A percentile compares a stretch with the other conserved stretches of the same genome.
phyloP scores from a whole-genome alignment of 805 yeast species.

The Teunomyces funiuensis region DNA sequence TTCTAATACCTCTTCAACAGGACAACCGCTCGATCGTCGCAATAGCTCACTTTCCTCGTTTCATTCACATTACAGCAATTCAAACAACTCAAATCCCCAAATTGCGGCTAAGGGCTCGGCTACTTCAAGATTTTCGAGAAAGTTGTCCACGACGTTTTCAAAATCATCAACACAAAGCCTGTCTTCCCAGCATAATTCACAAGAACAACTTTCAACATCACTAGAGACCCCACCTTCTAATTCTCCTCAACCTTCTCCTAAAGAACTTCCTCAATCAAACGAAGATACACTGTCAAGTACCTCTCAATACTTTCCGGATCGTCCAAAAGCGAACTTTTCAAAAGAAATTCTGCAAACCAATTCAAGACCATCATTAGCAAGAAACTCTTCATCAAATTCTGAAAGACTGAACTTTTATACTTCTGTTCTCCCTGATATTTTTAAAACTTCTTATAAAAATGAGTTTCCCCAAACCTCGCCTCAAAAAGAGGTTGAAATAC shows the following conservation, averaged over 20 bases:
- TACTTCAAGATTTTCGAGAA: constrained; percentile 13
- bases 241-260: not conserved
- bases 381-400: not conserved
- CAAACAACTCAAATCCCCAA: not conserved
- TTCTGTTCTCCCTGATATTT: constrained; percentile 3
- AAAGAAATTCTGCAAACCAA: not conserved
- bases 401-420: not conserved
- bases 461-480: constrained; percentile 2
- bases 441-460: constrained; percentile 7
- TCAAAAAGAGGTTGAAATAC: constrained; percentile 8
- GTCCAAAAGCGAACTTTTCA: not conserved
- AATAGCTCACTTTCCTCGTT: constrained; percentile 21
- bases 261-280: not conserved
- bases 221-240: not conserved
- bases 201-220: not conserved
- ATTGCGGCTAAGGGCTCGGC: constrained; percentile 1
- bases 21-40: constrained; percentile 10
- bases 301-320: not conserved
- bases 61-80: constrained; percentile 10
- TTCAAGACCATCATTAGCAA: not conserved
- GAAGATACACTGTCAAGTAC: not conserved
- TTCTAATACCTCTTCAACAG: constrained; percentile 5
- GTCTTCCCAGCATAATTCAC: not conserved
- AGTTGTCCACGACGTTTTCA: constrained; percentile 12
- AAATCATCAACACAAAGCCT: constrained; percentile 1